Percentiles rank a stretch among this genome's conserved stretches.
Conservation (phyloP, 352 stramenopile genomes). For the Aphanomyces stellatus region DNA sequence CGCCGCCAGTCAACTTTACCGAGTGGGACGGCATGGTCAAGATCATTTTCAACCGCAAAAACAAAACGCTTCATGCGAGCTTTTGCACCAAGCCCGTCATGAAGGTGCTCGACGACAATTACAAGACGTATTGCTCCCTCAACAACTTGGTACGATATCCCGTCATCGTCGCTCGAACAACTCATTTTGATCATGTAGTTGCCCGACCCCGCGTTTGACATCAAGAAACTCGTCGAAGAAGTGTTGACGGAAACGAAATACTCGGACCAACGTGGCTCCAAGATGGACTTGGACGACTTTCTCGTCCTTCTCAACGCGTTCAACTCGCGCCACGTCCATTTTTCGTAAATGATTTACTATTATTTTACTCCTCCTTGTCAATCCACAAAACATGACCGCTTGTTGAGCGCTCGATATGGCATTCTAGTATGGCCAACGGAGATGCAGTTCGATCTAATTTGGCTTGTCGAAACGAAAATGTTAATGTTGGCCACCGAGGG, state of each 20-base stretch:
- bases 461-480: too few species aligned
- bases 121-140: slow-evolving; percentile 91
- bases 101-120: slow-evolving; percentile 94
- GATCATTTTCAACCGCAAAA: slow-evolving; percentile 99
- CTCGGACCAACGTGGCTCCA: slow-evolving; percentile 86
- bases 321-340: slow-evolving; percentile 18
- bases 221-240: slow-evolving; percentile 92
- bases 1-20: slow-evolving; percentile 98
- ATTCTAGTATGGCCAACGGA: too few species aligned
- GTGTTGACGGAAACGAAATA: slow-evolving; percentile 88
- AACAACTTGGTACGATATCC: too few species aligned
- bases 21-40: slow-evolving; percentile 99
- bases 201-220: slow-evolving; percentile 60
- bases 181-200: too few species aligned
- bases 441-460: too few species aligned
- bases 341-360: slow-evolving; percentile 2
- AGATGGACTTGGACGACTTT: slow-evolving; percentile 98
- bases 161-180: too few species aligned
- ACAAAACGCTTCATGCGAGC: slow-evolving; percentile 97
- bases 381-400: too few species aligned
- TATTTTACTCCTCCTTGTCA: too few species aligned
- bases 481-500: too few species aligned
- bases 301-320: slow-evolving; percentile 44
- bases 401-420: too few species aligned
- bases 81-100: slow-evolving; percentile 96